Evolutionary conservation across 106 monocot species (phyloP), one percentile per base, ranked within the genome.

Genomic region (Posidonia australis): DNA sequence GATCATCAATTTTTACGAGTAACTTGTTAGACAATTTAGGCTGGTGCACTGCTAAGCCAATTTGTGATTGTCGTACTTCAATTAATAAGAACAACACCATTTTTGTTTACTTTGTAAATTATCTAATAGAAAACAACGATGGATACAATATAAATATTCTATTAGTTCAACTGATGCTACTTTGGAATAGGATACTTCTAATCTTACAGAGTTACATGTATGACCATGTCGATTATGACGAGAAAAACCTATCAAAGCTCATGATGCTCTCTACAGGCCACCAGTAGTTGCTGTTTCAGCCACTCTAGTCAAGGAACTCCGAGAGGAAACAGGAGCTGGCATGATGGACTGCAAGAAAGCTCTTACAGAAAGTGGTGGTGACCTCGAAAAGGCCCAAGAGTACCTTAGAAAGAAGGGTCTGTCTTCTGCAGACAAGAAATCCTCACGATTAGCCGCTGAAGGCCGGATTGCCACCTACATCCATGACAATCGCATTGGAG

Each of bases 281-380:
- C 84, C 81, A 27, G 19, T 74, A 10, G 75, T 77, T 23, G 71
- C 75, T 41, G 56, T 93, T 6, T 86, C 88, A 51, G 84, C 89
- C 43, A 77, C 84, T 17, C 46, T 90, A 63, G 90, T 96, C 43
- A 96, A 96, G 70, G 84, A 84, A 74, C 90, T 96, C 3, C 74
- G 90, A 18, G 94, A 96, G 30, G 90, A 93, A 75, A 86, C 94
- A 1, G 86, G 90, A 26, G 94, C 90, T 1, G 94, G 94, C 51
- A 96, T 90, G 94, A 96, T 96, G 94, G 90, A 96, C 67, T 96
- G 94, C 82, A 90, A 96, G 80, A 96, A 90, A 65, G 90, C 94
- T 32, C 84, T 90, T 0, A 27, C 67, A 46, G 94, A 90, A 66
- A 84, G 74, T 9, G 80, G 67, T 11, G 94, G 90, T 7, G 74